Base-by-base conservation (phyloP, 805 yeast species). In the Sugiyamaella lignohabitans region DNA sequence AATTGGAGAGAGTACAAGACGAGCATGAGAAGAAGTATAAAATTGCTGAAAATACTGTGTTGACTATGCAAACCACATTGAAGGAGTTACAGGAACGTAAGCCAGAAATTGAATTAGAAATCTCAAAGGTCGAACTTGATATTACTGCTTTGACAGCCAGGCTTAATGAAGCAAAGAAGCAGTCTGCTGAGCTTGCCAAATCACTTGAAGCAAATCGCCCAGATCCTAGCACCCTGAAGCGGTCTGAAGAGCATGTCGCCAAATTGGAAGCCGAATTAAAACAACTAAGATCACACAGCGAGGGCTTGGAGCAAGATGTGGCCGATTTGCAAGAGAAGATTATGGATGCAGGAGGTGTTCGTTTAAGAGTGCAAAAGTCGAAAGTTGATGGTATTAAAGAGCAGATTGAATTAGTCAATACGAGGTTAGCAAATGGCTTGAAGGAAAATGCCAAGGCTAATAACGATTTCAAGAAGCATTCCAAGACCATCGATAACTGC, bases 341-440 rank as follows among this genome's bases (percentile, higher is more conserved):
- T 35, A 79, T 89, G 85, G 82, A 84, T 42, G 82, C 87, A 45
- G 99, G 99, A 45, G 99, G 99, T 50, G 82, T 85, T 5, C 80
- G 80, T 51, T 70, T 93, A 53, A 79, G 86, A 47, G 63, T 84
- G 50, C 96, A 88, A 57, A 83, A 79, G 51, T 77, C 94, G 1
- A 84, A 80, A 58, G 96, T 93, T 5, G 88, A 80, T 56, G 83
- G 94, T 1, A 70, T 84, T 29, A 69, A 71, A 38, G 85, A 84
- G 55, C 76, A 78, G 57, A 74, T 84, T 23, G 85, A 80, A 45
- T 75, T 82, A 17, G 62, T 79, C 11, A 69, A 66, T 30, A 76
- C 77, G 38, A 79, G 78, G 55, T 71, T 79, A 11, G 71, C 81
- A 3, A 75, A 74, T 24, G 85, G 79, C 47, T 75, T 71, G 46